Percentiles rank a stretch among this genome's conserved stretches.
phyloP scores from a whole-genome alignment of 805 yeast species.

The Kodamaea leandrae region DNA sequence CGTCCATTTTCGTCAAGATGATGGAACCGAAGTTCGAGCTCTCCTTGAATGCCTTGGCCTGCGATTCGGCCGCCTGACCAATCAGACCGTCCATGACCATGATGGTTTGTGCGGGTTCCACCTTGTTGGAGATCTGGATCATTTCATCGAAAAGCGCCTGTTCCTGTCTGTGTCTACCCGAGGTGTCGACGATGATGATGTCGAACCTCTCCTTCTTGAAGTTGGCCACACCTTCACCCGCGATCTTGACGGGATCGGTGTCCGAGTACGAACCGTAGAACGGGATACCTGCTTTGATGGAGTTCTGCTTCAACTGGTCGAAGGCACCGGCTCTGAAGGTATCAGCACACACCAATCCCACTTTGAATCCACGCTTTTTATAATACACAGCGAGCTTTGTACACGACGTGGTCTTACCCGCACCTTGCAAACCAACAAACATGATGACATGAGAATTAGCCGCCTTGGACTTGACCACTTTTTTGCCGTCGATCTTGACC shows the following conservation, averaged over 20 bases:
- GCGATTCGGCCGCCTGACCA: slow-evolving; percentile 97
- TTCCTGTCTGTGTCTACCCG: slow-evolving; percentile 97
- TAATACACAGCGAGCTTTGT: slow-evolving; percentile 94
- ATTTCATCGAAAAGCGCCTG: slow-evolving; percentile 87
- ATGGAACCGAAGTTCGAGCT: slow-evolving; percentile 93
- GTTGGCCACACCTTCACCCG: slow-evolving; percentile 86
- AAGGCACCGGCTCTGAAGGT: slow-evolving; percentile 99
- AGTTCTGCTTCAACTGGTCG: slow-evolving; percentile 96
- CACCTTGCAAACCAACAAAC: slow-evolving; percentile 99
- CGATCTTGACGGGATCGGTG: slow-evolving; percentile 91
- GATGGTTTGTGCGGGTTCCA: slow-evolving; percentile 91
- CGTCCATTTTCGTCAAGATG: slow-evolving; percentile 94
- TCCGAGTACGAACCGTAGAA: slow-evolving; percentile 94
- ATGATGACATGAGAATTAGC: slow-evolving; percentile 60
- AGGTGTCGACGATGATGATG: slow-evolving; percentile 92
- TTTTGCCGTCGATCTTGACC: slow-evolving; percentile 29
- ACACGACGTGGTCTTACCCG: slow-evolving; percentile 98
- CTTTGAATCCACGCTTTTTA: slow-evolving; percentile 89
- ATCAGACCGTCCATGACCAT: slow-evolving; percentile 97
- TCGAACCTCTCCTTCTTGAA: slow-evolving; percentile 91
- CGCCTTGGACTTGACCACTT: slow-evolving; percentile 21
- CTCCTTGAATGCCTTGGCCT: slow-evolving; percentile 91
- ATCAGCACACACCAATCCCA: slow-evolving; percentile 97
- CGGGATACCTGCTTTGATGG: slow-evolving; percentile 91
- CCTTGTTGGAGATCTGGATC: slow-evolving; percentile 87